These are phyloP conservation scores for Mucor lusitanicus DNA, from an alignment of 371 early-diverging fungal species.

Conservation along the genomic window DNA sequence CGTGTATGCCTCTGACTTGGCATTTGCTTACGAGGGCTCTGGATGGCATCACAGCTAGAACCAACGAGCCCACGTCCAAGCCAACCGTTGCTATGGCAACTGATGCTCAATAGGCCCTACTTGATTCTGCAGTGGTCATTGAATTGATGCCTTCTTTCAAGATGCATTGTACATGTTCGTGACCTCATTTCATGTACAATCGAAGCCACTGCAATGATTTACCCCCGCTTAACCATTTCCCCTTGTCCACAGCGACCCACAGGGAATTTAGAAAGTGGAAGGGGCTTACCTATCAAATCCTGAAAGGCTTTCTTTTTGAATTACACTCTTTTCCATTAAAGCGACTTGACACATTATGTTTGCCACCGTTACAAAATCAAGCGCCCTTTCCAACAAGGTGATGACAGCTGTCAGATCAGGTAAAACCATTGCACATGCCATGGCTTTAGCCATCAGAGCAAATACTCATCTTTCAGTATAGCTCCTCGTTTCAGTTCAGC, in stretches of 20 bases:
- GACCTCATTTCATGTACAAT: conserved; percentile 9
- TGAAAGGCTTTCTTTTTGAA: neutral
- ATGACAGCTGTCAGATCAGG: conserved; percentile 9
- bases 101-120: neutral
- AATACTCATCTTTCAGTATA: neutral
- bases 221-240: conserved; percentile 21
- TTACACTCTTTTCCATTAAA: neutral
- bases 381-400: conserved; percentile 5
- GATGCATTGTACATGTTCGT: neutral
- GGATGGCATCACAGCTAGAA: neutral
- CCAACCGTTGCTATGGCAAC: neutral
- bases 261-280: neutral
- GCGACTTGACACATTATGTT: conserved; percentile 12
- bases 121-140: too few species aligned
- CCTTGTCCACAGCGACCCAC: conserved; percentile 12
- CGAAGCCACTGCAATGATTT: conserved; percentile 12
- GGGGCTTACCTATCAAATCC: neutral
- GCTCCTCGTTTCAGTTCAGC: conserved; percentile 16
- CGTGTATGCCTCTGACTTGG: neutral
- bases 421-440: neutral
- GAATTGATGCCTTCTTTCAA: neutral
- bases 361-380: conserved; percentile 6
- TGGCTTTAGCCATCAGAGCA: neutral
- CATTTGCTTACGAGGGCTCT: neutral
- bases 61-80: neutral